Evolutionary conservation across 345 rosid species (phyloP).

Genomic region (Lepidium didymum): DNA sequence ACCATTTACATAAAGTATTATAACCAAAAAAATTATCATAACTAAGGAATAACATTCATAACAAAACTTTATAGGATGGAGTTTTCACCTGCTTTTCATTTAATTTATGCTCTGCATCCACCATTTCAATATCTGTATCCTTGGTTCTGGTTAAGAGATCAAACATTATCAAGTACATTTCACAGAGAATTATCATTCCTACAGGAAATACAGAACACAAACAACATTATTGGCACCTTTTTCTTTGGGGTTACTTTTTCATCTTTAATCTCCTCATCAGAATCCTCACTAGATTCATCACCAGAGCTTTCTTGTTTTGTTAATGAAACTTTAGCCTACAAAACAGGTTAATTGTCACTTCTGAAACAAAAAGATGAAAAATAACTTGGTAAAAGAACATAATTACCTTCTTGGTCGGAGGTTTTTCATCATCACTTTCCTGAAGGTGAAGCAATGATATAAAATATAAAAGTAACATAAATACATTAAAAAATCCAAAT

Average conservation of each 20-base stretch:
- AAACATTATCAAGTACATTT: neutral
- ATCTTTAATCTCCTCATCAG: constrained; percentile 38
- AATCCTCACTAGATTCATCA: constrained; percentile 38
- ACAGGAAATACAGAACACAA: neutral
- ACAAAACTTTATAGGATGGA: neutral
- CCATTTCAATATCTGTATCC: constrained; percentile 49
- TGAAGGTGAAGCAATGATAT: neutral
- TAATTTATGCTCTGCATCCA: constrained; percentile 38
- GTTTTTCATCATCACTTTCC: constrained; percentile 27
- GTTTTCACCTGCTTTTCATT: constrained; percentile 14
- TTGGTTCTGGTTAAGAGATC: neutral
- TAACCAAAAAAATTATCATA: neutral
- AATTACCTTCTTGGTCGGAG: constrained; percentile 26
- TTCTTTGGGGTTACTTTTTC: constrained; percentile 46
- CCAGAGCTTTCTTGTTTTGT: constrained; percentile 38
- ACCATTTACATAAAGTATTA: constrained; percentile 32
- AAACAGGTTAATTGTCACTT: neutral
- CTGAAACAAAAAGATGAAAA: neutral
- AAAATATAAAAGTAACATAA: neutral
- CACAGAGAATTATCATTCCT: neutral
- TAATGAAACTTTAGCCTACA: constrained; percentile 24
- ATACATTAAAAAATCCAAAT: neutral
- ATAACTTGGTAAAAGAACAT: constrained; percentile 12
- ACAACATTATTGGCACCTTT: constrained; percentile 24
- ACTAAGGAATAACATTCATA: neutral